Base-by-base conservation (phyloP, 257 asterid genomes). In the Solanum piurae region DNA sequence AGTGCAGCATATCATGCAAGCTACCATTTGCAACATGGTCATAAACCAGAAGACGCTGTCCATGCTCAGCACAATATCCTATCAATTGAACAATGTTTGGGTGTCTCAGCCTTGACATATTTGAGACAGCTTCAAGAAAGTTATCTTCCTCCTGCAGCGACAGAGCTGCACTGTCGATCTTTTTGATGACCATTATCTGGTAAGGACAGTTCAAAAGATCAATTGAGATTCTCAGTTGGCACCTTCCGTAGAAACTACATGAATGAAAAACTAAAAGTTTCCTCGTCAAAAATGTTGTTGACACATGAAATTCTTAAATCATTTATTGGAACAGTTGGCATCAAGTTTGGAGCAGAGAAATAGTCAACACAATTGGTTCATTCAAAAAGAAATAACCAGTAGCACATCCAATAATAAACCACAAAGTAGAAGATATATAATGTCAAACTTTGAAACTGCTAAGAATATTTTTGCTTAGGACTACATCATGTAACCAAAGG, bases 1-100 rank as follows among this genome's bases (percentile, higher is more conserved):
- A 95, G 94, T 97, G 99, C 88, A 97, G 93, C 98, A 94, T 94
- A 89, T 97, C 99, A 89, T 97, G 99, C 91, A 97, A 91, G 93
- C 96, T 96, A 79, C 98, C 95, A 73, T 93, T 94, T 88, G 95
- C 94, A 25, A 96, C 88, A 90, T 92, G 91, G 87, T 95, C 99
- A 87, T 94, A 94, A 90, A 96, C 98, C 87, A 97, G 93, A 79
- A 97, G 98, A 16, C 98, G 98, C 87, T 97, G 99, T 34, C 98
- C 98, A 73, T 97, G 98, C 92, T 97, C 99, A 37, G 93, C 93
- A 91, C 99, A 97, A 86, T 95, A 97, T 86, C 99, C 99, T 29
- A 92, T 91, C 90, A 97, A 91, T 33, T 94, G 96, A 82, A 97
- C 99, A 52, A 96, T 92, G 92, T 95, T 97, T 16, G 96, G 98